These are phyloP conservation scores for Penicillium paxilli DNA, from an alignment of 495 filamentous ascomycete genomes.

Conservation along the genomic window DNA sequence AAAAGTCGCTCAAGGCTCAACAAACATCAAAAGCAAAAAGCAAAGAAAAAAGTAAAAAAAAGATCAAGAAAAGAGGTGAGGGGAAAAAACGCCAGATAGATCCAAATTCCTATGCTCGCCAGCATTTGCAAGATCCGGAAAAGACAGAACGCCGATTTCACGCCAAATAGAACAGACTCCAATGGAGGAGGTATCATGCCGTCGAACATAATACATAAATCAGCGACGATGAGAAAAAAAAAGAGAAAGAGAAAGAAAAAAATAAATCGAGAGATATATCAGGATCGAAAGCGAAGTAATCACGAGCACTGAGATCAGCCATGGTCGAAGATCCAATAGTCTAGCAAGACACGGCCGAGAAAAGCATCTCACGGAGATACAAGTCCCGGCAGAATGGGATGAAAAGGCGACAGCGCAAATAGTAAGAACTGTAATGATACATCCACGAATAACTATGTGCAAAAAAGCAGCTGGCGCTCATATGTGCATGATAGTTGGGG, in stretches of 20 bases:
- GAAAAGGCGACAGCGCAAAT: conserved; percentile 11
- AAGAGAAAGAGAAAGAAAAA: conserved; percentile 14
- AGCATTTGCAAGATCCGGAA: conserved; percentile 13
- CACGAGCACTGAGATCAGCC: not conserved
- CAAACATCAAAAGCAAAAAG: not conserved
- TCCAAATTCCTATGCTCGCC: conserved; percentile 16
- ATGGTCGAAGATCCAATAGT: conserved; percentile 12
- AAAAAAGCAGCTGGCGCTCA: conserved; percentile 22
- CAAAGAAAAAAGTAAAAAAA: conserved; percentile 1
- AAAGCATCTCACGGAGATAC: not conserved
- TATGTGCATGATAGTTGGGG: conserved; percentile 26
- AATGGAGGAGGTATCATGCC: conserved; percentile 30
- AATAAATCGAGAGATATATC: no score
- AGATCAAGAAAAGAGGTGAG: conserved; percentile 5
- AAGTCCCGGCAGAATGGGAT: conserved; percentile 13
- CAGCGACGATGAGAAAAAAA: conserved; percentile 8
- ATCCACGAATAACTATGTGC: conserved; percentile 40
- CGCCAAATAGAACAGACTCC: conserved; percentile 16
- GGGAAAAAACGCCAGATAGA: conserved; percentile 11
- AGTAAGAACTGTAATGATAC: conserved; percentile 34
- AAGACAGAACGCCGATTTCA: conserved; percentile 30
- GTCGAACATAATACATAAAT: conserved; percentile 20
- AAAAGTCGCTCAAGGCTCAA: conserved; percentile 5
- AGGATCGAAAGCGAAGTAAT: conserved; percentile 1
- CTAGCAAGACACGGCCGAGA: conserved; percentile 23